A percentile compares a stretch with the other conserved stretches of the same genome.
phyloP scores from a whole-genome alignment of 345 rosid genomes.

The Linum usitatissimum region DNA sequence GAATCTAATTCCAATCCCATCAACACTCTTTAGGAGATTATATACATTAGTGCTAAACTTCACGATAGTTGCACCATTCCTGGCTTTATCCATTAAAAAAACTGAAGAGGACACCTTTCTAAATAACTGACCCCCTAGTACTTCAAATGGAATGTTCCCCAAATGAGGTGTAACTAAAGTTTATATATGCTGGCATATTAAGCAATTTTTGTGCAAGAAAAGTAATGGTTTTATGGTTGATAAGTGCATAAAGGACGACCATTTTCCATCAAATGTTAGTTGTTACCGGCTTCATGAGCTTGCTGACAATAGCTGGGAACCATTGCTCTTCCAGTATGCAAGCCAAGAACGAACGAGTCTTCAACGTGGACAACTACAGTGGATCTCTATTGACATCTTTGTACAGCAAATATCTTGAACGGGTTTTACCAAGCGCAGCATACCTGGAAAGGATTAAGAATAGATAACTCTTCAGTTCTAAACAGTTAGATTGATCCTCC shows the following conservation, averaged over 20 bases:
- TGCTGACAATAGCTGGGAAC: background rate
- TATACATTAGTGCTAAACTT: background rate
- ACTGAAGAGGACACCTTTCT: background rate
- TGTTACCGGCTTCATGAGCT: conserved; percentile 3
- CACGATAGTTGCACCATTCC: background rate
- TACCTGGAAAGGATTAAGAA: conserved; percentile 40
- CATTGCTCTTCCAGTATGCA: background rate
- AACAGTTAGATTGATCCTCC: background rate
- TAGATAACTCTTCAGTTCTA: background rate
- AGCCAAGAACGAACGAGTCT: background rate
- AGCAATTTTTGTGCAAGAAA: background rate
- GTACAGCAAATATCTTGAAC: conserved; percentile 58
- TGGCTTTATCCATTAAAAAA: background rate
- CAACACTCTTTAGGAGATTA: background rate
- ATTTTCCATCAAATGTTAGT: background rate
- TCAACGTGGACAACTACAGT: conserved; percentile 12
- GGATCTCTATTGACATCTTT: conserved; percentile 84
- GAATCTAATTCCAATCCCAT: conserved; percentile 1
- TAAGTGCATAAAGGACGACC: background rate
- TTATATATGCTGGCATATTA: background rate
- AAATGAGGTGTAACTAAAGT: background rate
- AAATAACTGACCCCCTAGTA: background rate
- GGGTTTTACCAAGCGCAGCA: conserved; percentile 69
- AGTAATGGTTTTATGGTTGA: background rate
- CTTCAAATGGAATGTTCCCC: background rate